phyloP scores from a whole-genome alignment of 2,329 filamentous ascomycete species.

The Chrysoporthe deuterocubensis region DNA sequence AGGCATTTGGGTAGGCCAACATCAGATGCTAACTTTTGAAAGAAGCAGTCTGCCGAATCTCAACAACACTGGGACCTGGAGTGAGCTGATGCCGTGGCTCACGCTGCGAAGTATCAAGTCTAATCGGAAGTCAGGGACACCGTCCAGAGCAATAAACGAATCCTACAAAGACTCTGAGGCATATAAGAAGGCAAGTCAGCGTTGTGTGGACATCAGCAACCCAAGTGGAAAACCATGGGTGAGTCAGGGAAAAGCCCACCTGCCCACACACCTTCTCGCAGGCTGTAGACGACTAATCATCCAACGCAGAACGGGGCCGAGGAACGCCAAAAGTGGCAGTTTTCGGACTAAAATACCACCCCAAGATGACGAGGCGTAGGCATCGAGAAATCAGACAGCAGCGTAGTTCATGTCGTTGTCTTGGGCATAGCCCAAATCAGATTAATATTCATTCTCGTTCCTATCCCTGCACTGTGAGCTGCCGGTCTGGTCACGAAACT shows the following conservation, averaged over 20 bases:
- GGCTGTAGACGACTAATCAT: background rate
- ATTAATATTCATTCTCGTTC: constrained; percentile 11
- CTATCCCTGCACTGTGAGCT: constrained; percentile 1
- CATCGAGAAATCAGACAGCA: background rate
- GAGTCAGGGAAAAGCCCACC: background rate
- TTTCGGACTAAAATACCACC: background rate
- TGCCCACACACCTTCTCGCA: background rate
- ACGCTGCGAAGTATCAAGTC: background rate
- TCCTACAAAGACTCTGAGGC: background rate
- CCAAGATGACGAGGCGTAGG: background rate
- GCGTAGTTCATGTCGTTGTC: background rate
- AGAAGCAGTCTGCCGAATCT: background rate
- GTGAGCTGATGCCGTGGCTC: background rate
- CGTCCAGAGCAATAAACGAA: background rate
- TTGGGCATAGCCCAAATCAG: background rate
- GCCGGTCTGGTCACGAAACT: background rate
- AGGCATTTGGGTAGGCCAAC: background rate
- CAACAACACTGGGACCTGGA: background rate
- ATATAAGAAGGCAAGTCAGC: background rate
- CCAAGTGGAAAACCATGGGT: background rate
- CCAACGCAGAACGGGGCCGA: background rate
- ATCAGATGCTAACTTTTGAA: background rate
- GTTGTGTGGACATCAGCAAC: background rate
- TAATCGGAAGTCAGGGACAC: background rate
- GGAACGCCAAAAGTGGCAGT: background rate